Percentiles rank a stretch among this genome's conserved stretches.
These are phyloP conservation scores for Xylariales sp. DNA, from an alignment of 2,329 filamentous ascomycete genomes.

Conservation along the genomic window DNA sequence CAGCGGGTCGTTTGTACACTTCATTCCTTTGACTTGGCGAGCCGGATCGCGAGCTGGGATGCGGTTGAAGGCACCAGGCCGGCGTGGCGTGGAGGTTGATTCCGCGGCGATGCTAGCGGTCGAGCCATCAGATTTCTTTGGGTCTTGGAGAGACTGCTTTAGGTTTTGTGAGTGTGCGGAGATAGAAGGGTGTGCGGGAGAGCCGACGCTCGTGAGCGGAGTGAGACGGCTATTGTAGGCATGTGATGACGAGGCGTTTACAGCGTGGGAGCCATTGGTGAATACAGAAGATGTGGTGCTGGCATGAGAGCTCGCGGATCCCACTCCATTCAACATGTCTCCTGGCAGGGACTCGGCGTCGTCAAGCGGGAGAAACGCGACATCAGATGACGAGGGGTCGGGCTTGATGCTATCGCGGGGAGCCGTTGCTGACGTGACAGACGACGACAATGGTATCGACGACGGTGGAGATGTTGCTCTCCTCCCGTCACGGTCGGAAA, in stretches of 20 bases:
- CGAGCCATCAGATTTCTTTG: constrained; percentile 29
- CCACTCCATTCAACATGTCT: constrained; percentile 66
- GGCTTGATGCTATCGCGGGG: constrained; percentile 28
- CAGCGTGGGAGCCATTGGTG: constrained; percentile 43
- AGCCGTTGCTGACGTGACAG: constrained; percentile 15
- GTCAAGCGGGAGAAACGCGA: constrained; percentile 38
- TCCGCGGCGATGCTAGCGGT: constrained; percentile 23
- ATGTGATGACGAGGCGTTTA: constrained; percentile 34
- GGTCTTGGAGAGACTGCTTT: constrained; percentile 45
- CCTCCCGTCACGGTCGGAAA: constrained; percentile 21
- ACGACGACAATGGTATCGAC: neutral
- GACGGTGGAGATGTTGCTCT: constrained; percentile 12
- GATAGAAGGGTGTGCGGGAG: constrained; percentile 38
- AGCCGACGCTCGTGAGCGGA: constrained; percentile 48
- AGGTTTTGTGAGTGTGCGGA: constrained; percentile 35
- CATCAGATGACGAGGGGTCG: constrained; percentile 30
- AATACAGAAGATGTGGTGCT: constrained; percentile 71
- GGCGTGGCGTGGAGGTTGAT: constrained; percentile 16
- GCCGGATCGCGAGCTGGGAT: constrained; percentile 53
- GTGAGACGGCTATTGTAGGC: constrained; percentile 42
- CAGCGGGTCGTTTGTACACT: constrained; percentile 57
- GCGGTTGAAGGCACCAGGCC: constrained; percentile 30
- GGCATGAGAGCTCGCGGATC: constrained; percentile 67
- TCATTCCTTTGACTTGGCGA: constrained; percentile 50
- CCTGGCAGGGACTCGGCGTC: constrained; percentile 56